Conservation (phyloP, 1,284 basidiomycete genomes). For the Puccinia horiana region DNA sequence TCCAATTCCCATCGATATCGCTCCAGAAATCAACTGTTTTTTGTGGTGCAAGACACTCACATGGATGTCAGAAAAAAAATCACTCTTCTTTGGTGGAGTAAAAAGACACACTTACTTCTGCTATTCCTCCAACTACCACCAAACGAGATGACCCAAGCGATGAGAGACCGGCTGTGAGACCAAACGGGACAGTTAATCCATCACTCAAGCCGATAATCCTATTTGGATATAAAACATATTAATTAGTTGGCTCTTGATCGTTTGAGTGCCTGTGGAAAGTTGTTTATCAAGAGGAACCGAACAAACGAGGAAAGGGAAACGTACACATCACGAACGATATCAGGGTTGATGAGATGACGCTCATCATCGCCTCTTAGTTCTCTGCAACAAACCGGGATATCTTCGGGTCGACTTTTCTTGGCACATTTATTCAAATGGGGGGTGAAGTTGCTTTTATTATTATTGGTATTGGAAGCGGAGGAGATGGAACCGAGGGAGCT, state of each 20-base stretch:
- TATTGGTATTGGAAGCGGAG: neutral
- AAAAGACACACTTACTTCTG: constrained; percentile 63
- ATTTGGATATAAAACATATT: constrained; percentile 8
- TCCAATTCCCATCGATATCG: constrained; percentile 92
- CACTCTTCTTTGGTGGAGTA: neutral
- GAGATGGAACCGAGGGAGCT: neutral
- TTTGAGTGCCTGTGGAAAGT: neutral
- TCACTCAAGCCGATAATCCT: constrained; percentile 93
- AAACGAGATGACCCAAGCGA: constrained; percentile 82
- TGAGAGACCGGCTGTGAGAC: constrained; percentile 82
- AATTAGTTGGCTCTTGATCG: neutral
- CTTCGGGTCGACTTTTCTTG: constrained; percentile 21
- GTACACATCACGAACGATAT: constrained; percentile 78
- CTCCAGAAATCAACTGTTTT: constrained; percentile 75
- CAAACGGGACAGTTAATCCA: constrained; percentile 92
- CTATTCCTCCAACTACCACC: constrained; percentile 85
- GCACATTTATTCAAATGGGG: constrained; percentile 34
- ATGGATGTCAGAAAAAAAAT: neutral
- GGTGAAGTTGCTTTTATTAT: neutral
- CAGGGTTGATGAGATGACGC: constrained; percentile 76
- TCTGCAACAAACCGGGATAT: constrained; percentile 27
- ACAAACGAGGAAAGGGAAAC: constrained; percentile 55
- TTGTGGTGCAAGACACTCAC: neutral
- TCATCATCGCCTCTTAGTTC: constrained; percentile 62
- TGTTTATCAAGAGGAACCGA: neutral